Evolutionary conservation across 257 asterid species (phyloP).

Genomic region (Echium plantagineum): DNA sequence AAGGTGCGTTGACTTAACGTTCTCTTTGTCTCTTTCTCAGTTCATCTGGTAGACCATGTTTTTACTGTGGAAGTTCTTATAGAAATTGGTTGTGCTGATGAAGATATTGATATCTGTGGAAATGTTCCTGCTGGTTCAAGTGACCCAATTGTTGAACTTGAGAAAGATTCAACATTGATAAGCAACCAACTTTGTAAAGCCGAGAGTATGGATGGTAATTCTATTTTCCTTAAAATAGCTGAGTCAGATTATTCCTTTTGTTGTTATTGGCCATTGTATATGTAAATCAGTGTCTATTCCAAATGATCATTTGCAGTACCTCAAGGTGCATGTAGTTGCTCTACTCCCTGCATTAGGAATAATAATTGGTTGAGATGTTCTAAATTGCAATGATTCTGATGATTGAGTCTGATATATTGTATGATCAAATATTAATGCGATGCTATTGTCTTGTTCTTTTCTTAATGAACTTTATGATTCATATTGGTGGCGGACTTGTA

Average conservation of each 20-base stretch:
- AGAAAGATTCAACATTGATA: conserved; percentile 30
- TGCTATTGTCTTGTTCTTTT: too few species aligned
- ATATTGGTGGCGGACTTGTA: too few species aligned
- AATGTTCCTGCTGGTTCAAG: conserved; percentile 74
- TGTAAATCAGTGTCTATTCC: too few species aligned
- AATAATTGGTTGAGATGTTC: too few species aligned
- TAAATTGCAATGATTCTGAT: too few species aligned
- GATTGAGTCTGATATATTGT: too few species aligned
- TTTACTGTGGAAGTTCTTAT: neutral
- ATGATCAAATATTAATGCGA: too few species aligned
- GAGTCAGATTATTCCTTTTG: neutral
- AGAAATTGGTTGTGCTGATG: conserved; percentile 28
- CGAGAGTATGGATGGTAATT: conserved; percentile 24
- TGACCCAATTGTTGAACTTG: conserved; percentile 54
- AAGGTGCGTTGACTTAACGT: conserved; percentile 45
- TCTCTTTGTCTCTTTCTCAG: conserved; percentile 8
- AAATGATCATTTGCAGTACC: too few species aligned
- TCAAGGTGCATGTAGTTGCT: too few species aligned
- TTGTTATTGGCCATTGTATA: neutral
- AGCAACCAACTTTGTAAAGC: conserved; percentile 36
- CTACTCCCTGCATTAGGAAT: too few species aligned
- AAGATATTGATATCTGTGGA: conserved; percentile 77
- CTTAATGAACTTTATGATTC: too few species aligned
- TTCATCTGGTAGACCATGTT: too few species aligned
- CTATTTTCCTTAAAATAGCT: conserved; percentile 6